Evolutionary conservation across 345 rosid genomes (phyloP).

Genomic region (Gossypium sturtianum): DNA sequence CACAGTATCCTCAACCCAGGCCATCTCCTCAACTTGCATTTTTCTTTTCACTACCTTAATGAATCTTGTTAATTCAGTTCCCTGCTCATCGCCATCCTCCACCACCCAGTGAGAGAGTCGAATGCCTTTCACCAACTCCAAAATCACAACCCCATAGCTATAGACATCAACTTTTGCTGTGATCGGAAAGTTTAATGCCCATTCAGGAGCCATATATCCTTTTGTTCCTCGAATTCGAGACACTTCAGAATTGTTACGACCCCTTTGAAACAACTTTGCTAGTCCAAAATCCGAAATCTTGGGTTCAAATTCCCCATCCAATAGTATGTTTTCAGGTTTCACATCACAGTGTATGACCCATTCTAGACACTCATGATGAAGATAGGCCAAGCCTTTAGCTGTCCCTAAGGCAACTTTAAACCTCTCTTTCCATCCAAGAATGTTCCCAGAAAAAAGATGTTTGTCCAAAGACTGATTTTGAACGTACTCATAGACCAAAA

Average conservation of each 20-base stretch:
- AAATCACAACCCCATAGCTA: conserved; percentile 39
- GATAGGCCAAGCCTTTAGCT: conserved; percentile 50
- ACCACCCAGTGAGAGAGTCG: conserved; percentile 25
- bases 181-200: conserved; percentile 31
- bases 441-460: conserved; percentile 28
- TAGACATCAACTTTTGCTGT: conserved; percentile 41
- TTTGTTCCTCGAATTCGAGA: conserved; percentile 35
- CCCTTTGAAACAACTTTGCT: conserved; percentile 37
- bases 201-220: conserved; percentile 29
- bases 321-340: conserved; percentile 54
- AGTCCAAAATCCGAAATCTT: conserved; percentile 54
- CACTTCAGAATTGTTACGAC: conserved; percentile 8
- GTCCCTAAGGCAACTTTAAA: conserved; percentile 53
- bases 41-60: conserved; percentile 23
- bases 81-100: conserved; percentile 26
- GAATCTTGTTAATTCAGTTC: conserved; percentile 27
- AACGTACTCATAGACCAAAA: conserved; percentile 47
- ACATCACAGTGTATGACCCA: conserved; percentile 58
- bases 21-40: conserved; percentile 12
- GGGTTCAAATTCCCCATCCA: conserved; percentile 40
- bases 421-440: conserved; percentile 42
- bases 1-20: conserved; percentile 30
- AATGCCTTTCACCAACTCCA: conserved; percentile 41
- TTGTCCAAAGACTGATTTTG: conserved; percentile 45
- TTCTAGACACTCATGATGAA: conserved; percentile 58